Conservation (phyloP, 2,329 filamentous ascomycete genomes). For the Hymenoscyphus scutula region DNA sequence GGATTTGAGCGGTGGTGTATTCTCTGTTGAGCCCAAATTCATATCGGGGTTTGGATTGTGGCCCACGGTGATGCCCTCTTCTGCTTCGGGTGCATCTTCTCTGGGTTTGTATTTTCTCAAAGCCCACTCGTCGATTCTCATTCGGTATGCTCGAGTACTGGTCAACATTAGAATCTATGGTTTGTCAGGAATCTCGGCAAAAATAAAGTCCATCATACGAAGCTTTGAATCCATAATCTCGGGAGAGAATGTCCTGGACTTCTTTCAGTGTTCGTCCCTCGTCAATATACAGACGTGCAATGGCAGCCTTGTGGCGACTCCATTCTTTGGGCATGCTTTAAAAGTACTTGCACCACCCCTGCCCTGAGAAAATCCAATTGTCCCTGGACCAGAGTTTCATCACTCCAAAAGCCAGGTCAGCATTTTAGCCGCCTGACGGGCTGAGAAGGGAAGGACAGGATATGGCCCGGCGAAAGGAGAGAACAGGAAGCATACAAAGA, state of each 20-base stretch:
- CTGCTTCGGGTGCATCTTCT: not conserved
- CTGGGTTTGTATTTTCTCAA: slow-evolving; percentile 20
- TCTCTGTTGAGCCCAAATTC: not conserved
- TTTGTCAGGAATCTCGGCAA: not conserved
- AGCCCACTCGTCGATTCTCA: slow-evolving; percentile 24
- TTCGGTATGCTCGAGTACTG: slow-evolving; percentile 19
- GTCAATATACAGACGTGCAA: slow-evolving; percentile 18
- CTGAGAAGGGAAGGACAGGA: not conserved
- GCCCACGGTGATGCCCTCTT: not conserved
- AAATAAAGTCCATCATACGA: slow-evolving; percentile 14
- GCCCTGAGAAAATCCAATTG: not conserved
- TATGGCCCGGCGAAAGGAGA: not conserved
- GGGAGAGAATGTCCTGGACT: slow-evolving; percentile 16
- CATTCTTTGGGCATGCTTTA: slow-evolving; percentile 20
- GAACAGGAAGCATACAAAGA: not conserved
- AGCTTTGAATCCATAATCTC: slow-evolving; percentile 15
- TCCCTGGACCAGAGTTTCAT: not conserved
- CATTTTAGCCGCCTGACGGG: slow-evolving; percentile 2
- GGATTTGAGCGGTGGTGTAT: not conserved
- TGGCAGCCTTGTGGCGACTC: slow-evolving; percentile 17
- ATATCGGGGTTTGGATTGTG: not conserved
- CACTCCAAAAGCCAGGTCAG: not conserved
- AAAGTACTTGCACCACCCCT: not conserved
- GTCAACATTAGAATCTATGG: not conserved
- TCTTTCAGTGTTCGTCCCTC: slow-evolving; percentile 15